Evolutionary conservation across 2,329 filamentous ascomycete species (phyloP).

Genomic region (Cytospora piceae): DNA sequence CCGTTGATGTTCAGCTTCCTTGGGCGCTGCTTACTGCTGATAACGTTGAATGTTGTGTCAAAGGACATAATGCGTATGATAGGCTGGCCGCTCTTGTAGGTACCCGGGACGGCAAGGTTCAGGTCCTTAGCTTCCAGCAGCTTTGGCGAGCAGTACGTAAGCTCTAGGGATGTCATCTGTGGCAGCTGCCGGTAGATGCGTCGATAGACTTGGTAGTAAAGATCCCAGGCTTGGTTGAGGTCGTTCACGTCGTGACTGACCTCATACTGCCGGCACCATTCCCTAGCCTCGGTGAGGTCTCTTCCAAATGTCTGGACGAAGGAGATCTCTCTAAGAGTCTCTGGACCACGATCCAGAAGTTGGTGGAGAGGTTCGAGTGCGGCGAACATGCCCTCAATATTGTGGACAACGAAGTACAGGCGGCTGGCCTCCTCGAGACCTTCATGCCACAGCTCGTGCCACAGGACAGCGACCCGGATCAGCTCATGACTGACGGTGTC

Average conservation of each 20-base stretch:
- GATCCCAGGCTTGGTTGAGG: slow-evolving; percentile 97
- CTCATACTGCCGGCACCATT: slow-evolving; percentile 94
- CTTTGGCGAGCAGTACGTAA: slow-evolving; percentile 96
- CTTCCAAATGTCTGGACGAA: slow-evolving; percentile 97
- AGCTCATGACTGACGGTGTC: slow-evolving; percentile 95
- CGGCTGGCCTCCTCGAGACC: slow-evolving; percentile 94
- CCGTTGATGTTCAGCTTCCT: slow-evolving; percentile 86
- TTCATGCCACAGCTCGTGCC: slow-evolving; percentile 99
- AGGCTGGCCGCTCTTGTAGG: slow-evolving; percentile 77
- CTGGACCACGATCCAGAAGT: slow-evolving; percentile 85
- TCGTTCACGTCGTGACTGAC: slow-evolving; percentile 89
- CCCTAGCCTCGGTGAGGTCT: slow-evolving; percentile 90
- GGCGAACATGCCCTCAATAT: slow-evolving; percentile 96
- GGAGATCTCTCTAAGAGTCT: slow-evolving; percentile 93
- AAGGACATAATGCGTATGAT: slow-evolving; percentile 88
- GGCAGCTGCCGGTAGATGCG: slow-evolving; percentile 92
- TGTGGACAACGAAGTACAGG: slow-evolving; percentile 95
- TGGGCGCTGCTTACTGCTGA: slow-evolving; percentile 95
- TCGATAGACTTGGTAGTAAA: slow-evolving; percentile 98
- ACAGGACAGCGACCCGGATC: slow-evolving; percentile 93
- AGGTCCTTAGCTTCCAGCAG: slow-evolving; percentile 83
- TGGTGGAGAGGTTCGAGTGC: slow-evolving; percentile 90
- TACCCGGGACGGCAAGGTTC: slow-evolving; percentile 93
- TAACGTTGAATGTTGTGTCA: slow-evolving; percentile 86
- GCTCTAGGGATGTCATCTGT: slow-evolving; percentile 87